Evolutionary conservation across 805 yeast species (phyloP).

Genomic region (Ogataea populi-albae): DNA sequence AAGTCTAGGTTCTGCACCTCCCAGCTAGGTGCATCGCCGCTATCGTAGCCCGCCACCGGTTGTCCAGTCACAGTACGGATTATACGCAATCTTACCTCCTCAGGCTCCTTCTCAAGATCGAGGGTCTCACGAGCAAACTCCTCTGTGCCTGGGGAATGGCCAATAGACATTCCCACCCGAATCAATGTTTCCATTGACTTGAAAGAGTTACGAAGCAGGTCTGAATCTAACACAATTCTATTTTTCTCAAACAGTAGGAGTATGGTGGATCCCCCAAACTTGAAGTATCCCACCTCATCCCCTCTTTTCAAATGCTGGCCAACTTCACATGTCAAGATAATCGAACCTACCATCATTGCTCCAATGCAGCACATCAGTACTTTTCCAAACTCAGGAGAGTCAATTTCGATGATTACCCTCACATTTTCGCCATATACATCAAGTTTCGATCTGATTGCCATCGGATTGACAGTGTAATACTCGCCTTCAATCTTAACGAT

Average conservation of each 20-base stretch:
- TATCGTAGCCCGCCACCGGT: conserved; percentile 4
- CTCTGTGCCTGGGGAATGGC: conserved; percentile 54
- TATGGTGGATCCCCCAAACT: conserved; percentile 93
- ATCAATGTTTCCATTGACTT: conserved; percentile 78
- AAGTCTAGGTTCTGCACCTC: conserved; percentile 29
- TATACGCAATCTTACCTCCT: conserved; percentile 45
- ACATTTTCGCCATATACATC: conserved; percentile 94
- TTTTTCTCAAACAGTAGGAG: conserved; percentile 58
- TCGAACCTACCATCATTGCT: conserved; percentile 99
- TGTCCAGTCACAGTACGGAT: conserved; percentile 56
- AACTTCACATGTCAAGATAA: conserved; percentile 61
- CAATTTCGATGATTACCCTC: conserved; percentile 72
- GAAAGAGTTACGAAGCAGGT: conserved; percentile 63
- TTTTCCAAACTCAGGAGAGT: conserved; percentile 72
- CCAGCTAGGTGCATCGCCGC: conserved; percentile 25
- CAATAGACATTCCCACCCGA: conserved; percentile 88
- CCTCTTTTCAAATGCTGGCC: conserved; percentile 62
- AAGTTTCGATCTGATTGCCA: conserved; percentile 85
- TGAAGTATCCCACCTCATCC: conserved; percentile 90
- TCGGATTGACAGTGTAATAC: conserved; percentile 94
- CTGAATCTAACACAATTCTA: conserved; percentile 63
- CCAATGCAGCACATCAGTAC: conserved; percentile 83
- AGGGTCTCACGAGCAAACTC: conserved; percentile 47
- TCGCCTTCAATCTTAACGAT: conserved; percentile 78
- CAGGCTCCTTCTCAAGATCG: conserved; percentile 45